These are phyloP conservation scores for Parsonsia alboflavescens DNA, from an alignment of 257 asterid species.

Conservation along the genomic window DNA sequence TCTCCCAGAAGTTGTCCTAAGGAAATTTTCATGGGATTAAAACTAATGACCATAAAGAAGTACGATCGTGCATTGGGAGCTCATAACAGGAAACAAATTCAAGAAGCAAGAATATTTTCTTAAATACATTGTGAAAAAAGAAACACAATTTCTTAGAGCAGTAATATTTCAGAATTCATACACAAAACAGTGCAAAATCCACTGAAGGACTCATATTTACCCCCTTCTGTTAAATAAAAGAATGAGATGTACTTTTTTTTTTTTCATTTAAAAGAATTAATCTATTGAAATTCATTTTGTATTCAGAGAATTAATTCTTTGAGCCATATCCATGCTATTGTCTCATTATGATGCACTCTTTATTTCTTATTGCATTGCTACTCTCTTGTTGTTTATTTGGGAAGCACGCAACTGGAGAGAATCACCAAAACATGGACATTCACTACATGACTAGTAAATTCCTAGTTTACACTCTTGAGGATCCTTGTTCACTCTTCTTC, in stretches of 20 bases:
- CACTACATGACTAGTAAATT: background rate
- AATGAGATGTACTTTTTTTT: background rate
- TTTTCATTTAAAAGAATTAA: too few species aligned
- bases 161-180: background rate
- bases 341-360: too few species aligned
- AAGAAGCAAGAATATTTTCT: background rate
- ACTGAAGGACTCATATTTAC: too few species aligned
- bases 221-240: background rate
- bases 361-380: background rate
- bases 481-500: background rate
- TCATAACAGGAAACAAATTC: background rate
- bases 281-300: too few species aligned
- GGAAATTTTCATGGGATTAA: conserved; percentile 15
- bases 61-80: background rate
- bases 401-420: background rate
- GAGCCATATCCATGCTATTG: background rate
- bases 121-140: background rate
- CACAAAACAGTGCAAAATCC: background rate
- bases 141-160: background rate
- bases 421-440: background rate
- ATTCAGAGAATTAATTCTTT: background rate
- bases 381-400: background rate
- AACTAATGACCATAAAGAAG: background rate
- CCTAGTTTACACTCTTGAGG: background rate
- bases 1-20: conserved; percentile 98